A percentile compares a stretch with the other conserved stretches of the same genome.
phyloP scores from a whole-genome alignment of 768 basidiomycete species.

The Scleroderma bovista region DNA sequence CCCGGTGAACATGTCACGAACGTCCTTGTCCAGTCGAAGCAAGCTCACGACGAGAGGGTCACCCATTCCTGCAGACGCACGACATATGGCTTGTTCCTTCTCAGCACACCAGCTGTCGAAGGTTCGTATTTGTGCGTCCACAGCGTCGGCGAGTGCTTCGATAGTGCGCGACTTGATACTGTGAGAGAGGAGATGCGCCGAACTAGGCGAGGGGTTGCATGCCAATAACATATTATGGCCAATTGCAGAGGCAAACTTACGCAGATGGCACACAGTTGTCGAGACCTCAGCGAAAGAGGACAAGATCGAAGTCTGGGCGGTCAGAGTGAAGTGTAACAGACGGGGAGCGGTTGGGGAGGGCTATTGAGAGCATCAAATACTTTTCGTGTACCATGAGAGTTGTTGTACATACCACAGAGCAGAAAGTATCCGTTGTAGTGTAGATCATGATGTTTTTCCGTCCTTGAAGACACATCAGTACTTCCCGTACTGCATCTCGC shows the following conservation, averaged over 20 bases:
- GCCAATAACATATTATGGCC: conserved; percentile 29
- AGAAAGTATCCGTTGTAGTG: conserved; percentile 25
- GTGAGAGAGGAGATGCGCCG: conserved; percentile 19
- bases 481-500: conserved; percentile 70
- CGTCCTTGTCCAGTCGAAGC: conserved; percentile 54
- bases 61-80: conserved; percentile 46
- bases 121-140: conserved; percentile 50
- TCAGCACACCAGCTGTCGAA: conserved; percentile 70
- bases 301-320: conserved; percentile 62
- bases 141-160: conserved; percentile 80
- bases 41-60: conserved; percentile 51
- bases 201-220: conserved; percentile 17
- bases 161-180: conserved; percentile 47
- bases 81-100: conserved; percentile 61
- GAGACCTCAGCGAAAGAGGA: conserved; percentile 52
- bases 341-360: conserved; percentile 49
- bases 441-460: conserved; percentile 53
- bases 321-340: conserved; percentile 61
- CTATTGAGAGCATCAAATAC: conserved; percentile 24
- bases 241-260: conserved; percentile 51
- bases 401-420: conserved; percentile 26
- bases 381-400: background rate
- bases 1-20: conserved; percentile 51
- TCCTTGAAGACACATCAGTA: conserved; percentile 73
- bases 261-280: conserved; percentile 56